Percentiles rank a stretch among this genome's conserved stretches.
phyloP scores from a whole-genome alignment of 2,329 filamentous ascomycete genomes.

The Scedosporium aurantiacum region DNA sequence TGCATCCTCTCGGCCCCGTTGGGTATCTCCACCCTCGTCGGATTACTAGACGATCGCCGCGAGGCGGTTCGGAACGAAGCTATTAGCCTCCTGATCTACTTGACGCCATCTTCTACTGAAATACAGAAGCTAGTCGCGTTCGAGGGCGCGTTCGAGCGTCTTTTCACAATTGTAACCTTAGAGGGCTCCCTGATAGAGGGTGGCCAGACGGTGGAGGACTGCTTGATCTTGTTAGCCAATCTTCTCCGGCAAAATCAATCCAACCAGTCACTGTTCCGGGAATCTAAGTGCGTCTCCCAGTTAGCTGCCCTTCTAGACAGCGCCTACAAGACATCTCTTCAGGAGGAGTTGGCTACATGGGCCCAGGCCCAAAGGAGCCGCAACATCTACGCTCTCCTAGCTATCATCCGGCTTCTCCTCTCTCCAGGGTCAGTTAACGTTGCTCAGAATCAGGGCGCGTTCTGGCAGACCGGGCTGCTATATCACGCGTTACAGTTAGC shows the following conservation, averaged over 20 bases:
- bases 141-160: slow-evolving; percentile 80
- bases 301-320: slow-evolving; percentile 58
- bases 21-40: slow-evolving; percentile 77
- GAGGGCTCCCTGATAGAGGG: slow-evolving; percentile 79
- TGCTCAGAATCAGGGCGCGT: slow-evolving; percentile 70
- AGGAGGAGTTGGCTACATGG: slow-evolving; percentile 58
- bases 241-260: slow-evolving; percentile 76
- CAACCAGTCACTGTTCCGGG: slow-evolving; percentile 88
- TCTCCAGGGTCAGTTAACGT: slow-evolving; percentile 71
- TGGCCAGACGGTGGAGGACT: slow-evolving; percentile 83
- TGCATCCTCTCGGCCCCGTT: slow-evolving; percentile 82
- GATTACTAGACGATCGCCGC: slow-evolving; percentile 69
- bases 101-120: slow-evolving; percentile 78
- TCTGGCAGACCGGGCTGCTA: slow-evolving; percentile 73
- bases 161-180: slow-evolving; percentile 69
- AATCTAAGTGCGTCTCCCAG: slow-evolving; percentile 70
- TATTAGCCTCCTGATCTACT: slow-evolving; percentile 72
- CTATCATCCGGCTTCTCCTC: slow-evolving; percentile 78
- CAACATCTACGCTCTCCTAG: slow-evolving; percentile 82
- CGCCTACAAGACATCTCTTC: slow-evolving; percentile 35
- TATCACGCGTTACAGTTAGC: slow-evolving; percentile 72
- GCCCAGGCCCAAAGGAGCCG: slow-evolving; percentile 69
- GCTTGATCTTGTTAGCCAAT: slow-evolving; percentile 81
- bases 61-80: slow-evolving; percentile 85
- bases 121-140: slow-evolving; percentile 94